These are phyloP conservation scores for Pharnaceum exiguum DNA, from an alignment of 148 eudicot species.

Conservation along the genomic window DNA sequence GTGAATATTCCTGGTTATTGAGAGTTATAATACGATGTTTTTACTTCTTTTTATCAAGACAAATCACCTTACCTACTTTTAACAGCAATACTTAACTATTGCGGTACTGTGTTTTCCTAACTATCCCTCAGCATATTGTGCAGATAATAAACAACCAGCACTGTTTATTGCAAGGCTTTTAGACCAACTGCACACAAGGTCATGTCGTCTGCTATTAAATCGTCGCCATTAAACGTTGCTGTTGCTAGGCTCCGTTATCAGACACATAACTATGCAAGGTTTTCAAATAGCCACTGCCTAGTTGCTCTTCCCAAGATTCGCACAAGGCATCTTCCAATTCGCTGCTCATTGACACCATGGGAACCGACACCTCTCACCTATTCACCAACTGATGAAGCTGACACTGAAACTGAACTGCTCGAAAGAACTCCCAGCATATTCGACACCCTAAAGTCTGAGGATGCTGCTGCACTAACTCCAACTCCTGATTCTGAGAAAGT, in stretches of 20 bases:
- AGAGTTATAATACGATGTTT: too few species aligned
- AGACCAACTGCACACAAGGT: conserved; percentile 1
- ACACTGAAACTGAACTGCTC: conserved; percentile 35
- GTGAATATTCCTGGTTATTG: too few species aligned
- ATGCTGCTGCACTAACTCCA: conserved; percentile 29
- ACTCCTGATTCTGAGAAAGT: conserved; percentile 26
- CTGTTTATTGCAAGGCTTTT: background rate
- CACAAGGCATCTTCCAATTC: conserved; percentile 22
- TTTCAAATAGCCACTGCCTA: conserved; percentile 14
- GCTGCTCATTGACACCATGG: conserved; percentile 58
- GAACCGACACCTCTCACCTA: conserved; percentile 68
- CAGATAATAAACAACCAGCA: conserved; percentile 15
- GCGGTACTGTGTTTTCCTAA: too few species aligned
- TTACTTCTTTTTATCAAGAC: too few species aligned
- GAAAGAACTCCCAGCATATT: conserved; percentile 50
- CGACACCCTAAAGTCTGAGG: conserved; percentile 42
- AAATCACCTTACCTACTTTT: too few species aligned
- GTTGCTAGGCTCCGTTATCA: conserved; percentile 14
- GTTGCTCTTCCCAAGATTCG: conserved; percentile 16
- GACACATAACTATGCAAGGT: conserved; percentile 13
- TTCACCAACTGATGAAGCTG: conserved; percentile 45
- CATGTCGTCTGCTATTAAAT: conserved; percentile 24
- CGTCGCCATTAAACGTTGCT: conserved; percentile 12
- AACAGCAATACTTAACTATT: too few species aligned
- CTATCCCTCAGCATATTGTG: conserved; percentile 1